These are phyloP conservation scores for Fusarium pseudograminearum DNA, from an alignment of 2,329 filamentous ascomycete genomes.

Conservation along the genomic window DNA sequence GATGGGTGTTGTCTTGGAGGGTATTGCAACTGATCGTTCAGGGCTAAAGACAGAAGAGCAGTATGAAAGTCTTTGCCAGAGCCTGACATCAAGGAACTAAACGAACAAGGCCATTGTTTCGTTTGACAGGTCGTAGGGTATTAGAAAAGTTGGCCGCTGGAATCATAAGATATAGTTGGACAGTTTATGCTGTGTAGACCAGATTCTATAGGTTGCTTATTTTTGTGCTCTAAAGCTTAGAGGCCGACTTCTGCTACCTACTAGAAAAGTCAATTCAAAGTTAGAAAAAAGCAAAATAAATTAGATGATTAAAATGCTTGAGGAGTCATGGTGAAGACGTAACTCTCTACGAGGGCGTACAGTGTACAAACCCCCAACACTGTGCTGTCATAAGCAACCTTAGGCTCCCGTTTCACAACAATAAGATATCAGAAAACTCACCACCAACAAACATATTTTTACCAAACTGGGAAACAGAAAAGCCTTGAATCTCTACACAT, in stretches of 20 bases:
- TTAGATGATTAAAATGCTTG: background rate
- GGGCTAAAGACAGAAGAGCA: conserved; percentile 40
- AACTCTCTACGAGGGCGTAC: background rate
- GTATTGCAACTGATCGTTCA: conserved; percentile 33
- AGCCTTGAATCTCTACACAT: background rate
- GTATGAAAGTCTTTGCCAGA: conserved; percentile 42
- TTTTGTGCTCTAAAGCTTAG: too few species aligned
- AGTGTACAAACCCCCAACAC: background rate
- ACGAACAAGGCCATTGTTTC: background rate
- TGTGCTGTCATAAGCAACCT: conserved; percentile 35
- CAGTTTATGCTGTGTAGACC: too few species aligned
- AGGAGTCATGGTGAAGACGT: conserved; percentile 21
- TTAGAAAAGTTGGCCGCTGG: background rate
- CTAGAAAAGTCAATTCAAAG: too few species aligned
- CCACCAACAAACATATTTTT: conserved; percentile 1
- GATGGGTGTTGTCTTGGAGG: conserved; percentile 49
- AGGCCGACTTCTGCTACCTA: too few species aligned
- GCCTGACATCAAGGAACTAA: conserved; percentile 25
- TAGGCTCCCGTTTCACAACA: conserved; percentile 35
- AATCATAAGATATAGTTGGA: background rate
- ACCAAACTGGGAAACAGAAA: background rate
- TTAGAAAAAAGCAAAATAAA: background rate
- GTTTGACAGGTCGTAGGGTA: background rate
- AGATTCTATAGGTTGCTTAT: background rate
- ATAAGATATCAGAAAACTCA: conserved; percentile 7